These are phyloP conservation scores for Camptophora hylomeconis DNA, from an alignment of 2,329 filamentous ascomycete species.

Conservation along the genomic window DNA sequence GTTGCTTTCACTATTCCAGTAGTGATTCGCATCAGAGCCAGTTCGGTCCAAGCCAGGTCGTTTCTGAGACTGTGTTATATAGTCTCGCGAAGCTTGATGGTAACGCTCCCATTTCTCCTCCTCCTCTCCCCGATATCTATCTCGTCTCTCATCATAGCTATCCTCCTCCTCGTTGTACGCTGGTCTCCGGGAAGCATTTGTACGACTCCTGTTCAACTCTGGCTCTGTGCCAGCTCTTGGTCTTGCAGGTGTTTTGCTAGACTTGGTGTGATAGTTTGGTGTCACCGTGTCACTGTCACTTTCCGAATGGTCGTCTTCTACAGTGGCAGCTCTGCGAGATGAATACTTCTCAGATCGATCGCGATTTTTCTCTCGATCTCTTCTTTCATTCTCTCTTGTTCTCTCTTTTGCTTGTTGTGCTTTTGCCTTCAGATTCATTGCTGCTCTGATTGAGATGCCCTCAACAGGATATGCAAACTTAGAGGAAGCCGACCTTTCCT, in stretches of 20 bases:
- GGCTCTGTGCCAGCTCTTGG: too few relatives aligned
- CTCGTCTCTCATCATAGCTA: constrained; percentile 7
- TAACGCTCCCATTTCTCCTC: constrained; percentile 22
- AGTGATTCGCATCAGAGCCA: constrained; percentile 1
- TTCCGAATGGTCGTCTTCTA: constrained; percentile 22
- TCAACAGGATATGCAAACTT: constrained; percentile 5
- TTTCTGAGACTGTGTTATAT: constrained; percentile 21
- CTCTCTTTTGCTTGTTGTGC: constrained; percentile 10
- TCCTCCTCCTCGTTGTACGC: constrained; percentile 9
- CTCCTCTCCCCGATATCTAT: too few relatives aligned
- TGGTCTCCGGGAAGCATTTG: constrained; percentile 11
- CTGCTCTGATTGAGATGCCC: constrained; percentile 11
- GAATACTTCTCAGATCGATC: constrained; percentile 26
- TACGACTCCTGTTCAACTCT: too few relatives aligned
- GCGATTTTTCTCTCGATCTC: constrained; percentile 30
- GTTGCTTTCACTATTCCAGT: constrained; percentile 4
- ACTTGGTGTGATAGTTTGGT: too few relatives aligned
- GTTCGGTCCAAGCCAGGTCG: constrained; percentile 3
- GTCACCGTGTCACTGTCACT: constrained; percentile 22
- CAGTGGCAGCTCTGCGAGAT: constrained; percentile 19
- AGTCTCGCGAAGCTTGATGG: constrained; percentile 22
- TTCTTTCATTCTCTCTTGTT: constrained; percentile 10
- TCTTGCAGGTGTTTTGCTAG: too few relatives aligned
- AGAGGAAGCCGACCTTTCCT: constrained; percentile 19
- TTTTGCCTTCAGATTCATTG: constrained; percentile 9